Evolutionary conservation across 345 rosid genomes (phyloP).

Genomic region (Aquilaria malaccensis): DNA sequence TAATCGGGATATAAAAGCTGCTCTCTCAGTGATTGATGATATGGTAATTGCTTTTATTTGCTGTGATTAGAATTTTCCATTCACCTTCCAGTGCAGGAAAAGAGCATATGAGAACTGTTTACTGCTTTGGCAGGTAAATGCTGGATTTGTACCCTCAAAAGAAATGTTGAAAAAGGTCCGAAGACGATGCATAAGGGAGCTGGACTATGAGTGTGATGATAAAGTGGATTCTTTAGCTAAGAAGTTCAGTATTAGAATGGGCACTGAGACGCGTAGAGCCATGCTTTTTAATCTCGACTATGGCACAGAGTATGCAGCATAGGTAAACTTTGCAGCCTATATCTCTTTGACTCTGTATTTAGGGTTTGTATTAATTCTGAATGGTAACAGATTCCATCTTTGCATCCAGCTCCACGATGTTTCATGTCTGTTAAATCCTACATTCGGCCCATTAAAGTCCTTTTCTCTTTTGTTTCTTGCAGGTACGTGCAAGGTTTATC

Average conservation of each 20-base stretch:
- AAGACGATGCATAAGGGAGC: slow-evolving; percentile 79
- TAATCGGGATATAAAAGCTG: slow-evolving; percentile 77
- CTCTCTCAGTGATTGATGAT: slow-evolving; percentile 52
- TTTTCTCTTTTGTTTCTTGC: too few relatives aligned
- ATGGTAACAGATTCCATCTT: too few relatives aligned
- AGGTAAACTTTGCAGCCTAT: slow-evolving; percentile 13
- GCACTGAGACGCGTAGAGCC: slow-evolving; percentile 62
- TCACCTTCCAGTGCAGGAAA: background rate
- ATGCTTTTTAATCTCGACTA: slow-evolving; percentile 64
- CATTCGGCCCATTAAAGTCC: too few relatives aligned
- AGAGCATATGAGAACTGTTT: background rate
- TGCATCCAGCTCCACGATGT: too few relatives aligned
- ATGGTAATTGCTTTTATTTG: slow-evolving; percentile 48
- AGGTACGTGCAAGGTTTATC: too few relatives aligned
- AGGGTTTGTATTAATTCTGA: too few relatives aligned
- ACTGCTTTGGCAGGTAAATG: slow-evolving; percentile 41
- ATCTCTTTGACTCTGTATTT: too few relatives aligned
- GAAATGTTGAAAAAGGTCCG: slow-evolving; percentile 68
- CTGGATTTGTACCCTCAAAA: slow-evolving; percentile 78
- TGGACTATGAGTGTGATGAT: slow-evolving; percentile 63
- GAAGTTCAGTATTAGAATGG: slow-evolving; percentile 56
- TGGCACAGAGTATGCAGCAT: slow-evolving; percentile 44
- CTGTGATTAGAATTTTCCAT: background rate
- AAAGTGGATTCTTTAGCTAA: slow-evolving; percentile 45
- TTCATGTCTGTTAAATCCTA: too few relatives aligned